phyloP scores from a whole-genome alignment of 345 rosid genomes.

The Capsella bursapastoris region DNA sequence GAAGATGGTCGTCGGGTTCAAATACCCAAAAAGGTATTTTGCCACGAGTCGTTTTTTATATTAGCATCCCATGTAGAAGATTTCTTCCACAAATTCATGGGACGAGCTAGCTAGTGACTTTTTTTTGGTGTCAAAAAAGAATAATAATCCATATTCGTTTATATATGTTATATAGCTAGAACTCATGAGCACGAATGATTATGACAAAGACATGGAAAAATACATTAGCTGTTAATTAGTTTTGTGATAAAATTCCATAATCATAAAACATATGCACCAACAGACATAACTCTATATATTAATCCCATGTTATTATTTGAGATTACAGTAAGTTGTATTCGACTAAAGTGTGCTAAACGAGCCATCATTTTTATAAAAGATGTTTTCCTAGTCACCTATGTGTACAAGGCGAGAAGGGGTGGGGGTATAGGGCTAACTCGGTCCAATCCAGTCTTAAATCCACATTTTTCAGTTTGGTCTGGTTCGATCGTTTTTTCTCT shows the following conservation, averaged over 20 bases:
- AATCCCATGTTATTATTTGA: neutral
- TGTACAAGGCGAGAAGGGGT: neutral
- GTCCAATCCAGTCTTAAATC: neutral
- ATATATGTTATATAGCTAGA: neutral
- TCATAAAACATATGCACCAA: neutral
- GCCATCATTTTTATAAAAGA: neutral
- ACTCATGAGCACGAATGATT: neutral
- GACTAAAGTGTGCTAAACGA: neutral
- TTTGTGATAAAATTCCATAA: neutral
- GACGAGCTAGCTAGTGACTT: neutral
- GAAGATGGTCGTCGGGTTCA: conserved; percentile 15
- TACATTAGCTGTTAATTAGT: neutral
- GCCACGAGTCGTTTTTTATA: neutral
- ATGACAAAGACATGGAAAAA: neutral
- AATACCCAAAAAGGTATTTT: conserved; percentile 10
- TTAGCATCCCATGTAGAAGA: neutral
- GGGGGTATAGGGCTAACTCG: neutral
- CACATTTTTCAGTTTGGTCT: neutral
- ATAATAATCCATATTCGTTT: neutral
- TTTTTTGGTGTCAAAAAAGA: too few relatives aligned
- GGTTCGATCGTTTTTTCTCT: neutral
- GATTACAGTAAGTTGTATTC: neutral
- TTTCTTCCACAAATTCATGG: neutral
- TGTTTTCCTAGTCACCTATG: neutral
- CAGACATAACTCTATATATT: neutral